Conservation (phyloP, 257 asterid genomes). For the Solanum clarkiae region DNA sequence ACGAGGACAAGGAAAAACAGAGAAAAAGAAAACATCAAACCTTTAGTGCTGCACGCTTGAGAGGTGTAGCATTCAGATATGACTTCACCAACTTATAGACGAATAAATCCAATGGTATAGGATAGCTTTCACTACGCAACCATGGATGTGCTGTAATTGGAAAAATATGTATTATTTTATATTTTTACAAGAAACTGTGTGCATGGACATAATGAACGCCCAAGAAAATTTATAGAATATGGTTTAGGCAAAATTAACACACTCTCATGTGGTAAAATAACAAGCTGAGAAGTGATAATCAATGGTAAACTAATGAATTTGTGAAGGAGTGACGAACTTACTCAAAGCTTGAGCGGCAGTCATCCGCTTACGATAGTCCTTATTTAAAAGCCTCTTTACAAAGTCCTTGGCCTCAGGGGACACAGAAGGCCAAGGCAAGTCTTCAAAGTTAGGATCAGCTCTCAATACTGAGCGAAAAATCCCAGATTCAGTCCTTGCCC, state of each 20-base stretch:
- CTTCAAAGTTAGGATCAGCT: slow-evolving; percentile 90
- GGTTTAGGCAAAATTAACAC: neutral
- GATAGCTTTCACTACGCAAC: slow-evolving; percentile 78
- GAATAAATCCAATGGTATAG: slow-evolving; percentile 81
- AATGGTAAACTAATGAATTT: neutral
- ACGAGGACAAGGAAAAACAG: neutral
- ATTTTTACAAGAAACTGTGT: neutral
- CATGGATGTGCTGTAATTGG: slow-evolving; percentile 80
- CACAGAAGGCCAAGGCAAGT: slow-evolving; percentile 92
- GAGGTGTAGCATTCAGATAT: slow-evolving; percentile 79
- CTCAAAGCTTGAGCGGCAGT: slow-evolving; percentile 99
- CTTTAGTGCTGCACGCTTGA: slow-evolving; percentile 92
- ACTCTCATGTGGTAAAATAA: neutral
- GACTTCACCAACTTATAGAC: slow-evolving; percentile 74
- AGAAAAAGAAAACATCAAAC: slow-evolving; percentile 17
- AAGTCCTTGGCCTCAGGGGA: slow-evolving; percentile 79
- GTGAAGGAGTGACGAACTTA: slow-evolving; percentile 24
- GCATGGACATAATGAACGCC: neutral
- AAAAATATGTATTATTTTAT: slow-evolving; percentile 1
- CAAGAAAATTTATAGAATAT: neutral
- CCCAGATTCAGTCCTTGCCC: slow-evolving; percentile 98
- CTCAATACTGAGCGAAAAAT: slow-evolving; percentile 90
- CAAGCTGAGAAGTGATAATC: neutral
- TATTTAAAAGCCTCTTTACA: slow-evolving; percentile 75
- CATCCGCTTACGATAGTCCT: slow-evolving; percentile 94